Conservation (phyloP, 208 protist genomes). For the Crithidia brevicula region DNA sequence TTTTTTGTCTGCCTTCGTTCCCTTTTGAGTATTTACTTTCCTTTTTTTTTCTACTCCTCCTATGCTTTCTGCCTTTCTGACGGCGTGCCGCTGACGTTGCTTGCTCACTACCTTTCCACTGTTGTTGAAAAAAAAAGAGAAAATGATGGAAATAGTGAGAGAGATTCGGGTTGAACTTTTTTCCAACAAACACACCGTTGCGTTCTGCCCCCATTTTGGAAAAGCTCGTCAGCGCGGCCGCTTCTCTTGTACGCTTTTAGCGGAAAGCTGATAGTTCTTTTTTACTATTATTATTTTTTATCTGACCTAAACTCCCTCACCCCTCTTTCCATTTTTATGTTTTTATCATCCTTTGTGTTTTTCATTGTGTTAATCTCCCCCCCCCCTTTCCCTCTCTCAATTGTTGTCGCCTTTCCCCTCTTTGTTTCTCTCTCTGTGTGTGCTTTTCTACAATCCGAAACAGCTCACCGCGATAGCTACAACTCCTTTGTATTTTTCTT, state of each 20-base stretch:
- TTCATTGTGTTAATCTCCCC: background rate
- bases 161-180: background rate
- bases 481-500: constrained; percentile 1
- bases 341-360: constrained; percentile 14
- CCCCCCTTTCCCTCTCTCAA: background rate
- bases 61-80: background rate
- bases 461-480: background rate
- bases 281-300: constrained; percentile 12
- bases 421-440: too few relatives aligned
- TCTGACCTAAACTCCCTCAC: background rate
- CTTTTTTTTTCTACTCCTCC: constrained; percentile 14
- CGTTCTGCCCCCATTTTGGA: constrained; percentile 6
- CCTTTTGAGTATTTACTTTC: constrained; percentile 1
- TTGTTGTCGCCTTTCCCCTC: constrained; percentile 10
- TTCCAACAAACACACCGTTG: constrained; percentile 24
- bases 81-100: constrained; percentile 6
- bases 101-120: constrained; percentile 6
- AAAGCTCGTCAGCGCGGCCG: background rate
- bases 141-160: background rate
- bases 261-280: constrained; percentile 7
- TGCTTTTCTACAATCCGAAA: constrained; percentile 3
- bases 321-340: constrained; percentile 1
- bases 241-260: background rate
- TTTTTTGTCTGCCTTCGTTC: constrained; percentile 7
- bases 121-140: constrained; percentile 1